Percentiles rank a stretch among this genome's conserved stretches.
Conservation (phyloP, 2,329 filamentous ascomycete genomes). For the Teratosphaeriaceae sp. region DNA sequence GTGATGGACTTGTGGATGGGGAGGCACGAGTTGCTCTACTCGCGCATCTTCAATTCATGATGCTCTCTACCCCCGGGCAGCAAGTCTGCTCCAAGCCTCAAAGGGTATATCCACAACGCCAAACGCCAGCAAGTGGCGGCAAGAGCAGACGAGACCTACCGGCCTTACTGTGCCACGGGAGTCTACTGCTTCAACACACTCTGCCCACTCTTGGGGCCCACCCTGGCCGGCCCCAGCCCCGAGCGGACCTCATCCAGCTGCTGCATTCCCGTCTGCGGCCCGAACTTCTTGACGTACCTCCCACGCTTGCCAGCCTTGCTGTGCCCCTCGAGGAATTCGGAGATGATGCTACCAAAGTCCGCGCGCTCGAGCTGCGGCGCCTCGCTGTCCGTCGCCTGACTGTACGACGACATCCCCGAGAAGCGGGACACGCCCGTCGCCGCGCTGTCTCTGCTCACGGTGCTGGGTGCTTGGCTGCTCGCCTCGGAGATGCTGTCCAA, state of each 20-base stretch:
- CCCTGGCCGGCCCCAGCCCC: constrained; percentile 68
- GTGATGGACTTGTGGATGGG: constrained; percentile 79
- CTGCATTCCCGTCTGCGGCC: constrained; percentile 72
- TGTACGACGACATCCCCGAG: constrained; percentile 20
- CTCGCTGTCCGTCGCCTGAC: constrained; percentile 28
- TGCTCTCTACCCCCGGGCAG: not conserved
- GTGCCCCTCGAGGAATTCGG: constrained; percentile 79
- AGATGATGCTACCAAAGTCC: constrained; percentile 86
- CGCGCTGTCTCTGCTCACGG: constrained; percentile 29
- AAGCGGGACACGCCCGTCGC: constrained; percentile 32
- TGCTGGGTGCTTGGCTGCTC: too few relatives aligned
- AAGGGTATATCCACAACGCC: too few relatives aligned
- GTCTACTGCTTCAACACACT: not conserved
- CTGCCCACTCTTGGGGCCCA: constrained; percentile 30
- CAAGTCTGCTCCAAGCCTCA: too few relatives aligned
- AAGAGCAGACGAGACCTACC: too few relatives aligned
- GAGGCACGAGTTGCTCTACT: constrained; percentile 75
- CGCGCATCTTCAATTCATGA: constrained; percentile 78
- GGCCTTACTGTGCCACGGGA: too few relatives aligned
- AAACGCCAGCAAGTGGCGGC: too few relatives aligned
- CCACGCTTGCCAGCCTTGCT: constrained; percentile 63
- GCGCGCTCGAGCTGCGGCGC: constrained; percentile 52
- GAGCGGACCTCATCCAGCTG: constrained; percentile 86
- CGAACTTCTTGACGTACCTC: constrained; percentile 55
- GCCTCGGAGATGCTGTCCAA: constrained; percentile 17